These are phyloP conservation scores for Russula olivacea DNA, from an alignment of 768 basidiomycete species.

Conservation along the genomic window DNA sequence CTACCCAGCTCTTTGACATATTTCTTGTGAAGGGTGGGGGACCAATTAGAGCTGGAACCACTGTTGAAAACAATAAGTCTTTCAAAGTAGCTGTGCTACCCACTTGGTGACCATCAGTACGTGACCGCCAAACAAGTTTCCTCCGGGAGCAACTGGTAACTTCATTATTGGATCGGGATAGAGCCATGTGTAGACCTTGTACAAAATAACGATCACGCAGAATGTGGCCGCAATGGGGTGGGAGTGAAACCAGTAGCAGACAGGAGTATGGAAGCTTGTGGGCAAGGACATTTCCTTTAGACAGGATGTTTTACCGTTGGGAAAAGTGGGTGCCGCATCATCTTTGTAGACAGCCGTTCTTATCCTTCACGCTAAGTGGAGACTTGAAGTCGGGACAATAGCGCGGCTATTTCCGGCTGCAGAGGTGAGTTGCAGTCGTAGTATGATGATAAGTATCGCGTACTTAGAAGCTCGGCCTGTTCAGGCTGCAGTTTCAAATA, in stretches of 20 bases:
- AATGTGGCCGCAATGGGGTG: slow-evolving; percentile 5
- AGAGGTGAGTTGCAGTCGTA: too few species aligned
- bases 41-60: slow-evolving; percentile 7
- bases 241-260: slow-evolving; percentile 8
- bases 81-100: not conserved
- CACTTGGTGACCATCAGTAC: slow-evolving; percentile 2
- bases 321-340: not conserved
- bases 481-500: too few species aligned
- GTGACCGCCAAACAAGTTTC: slow-evolving; percentile 13
- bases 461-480: too few species aligned
- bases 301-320: not conserved
- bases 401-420: too few species aligned
- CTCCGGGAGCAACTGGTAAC: slow-evolving; percentile 16
- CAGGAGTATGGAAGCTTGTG: not conserved
- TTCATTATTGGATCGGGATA: slow-evolving; percentile 22
- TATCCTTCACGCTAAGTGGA: too few species aligned
- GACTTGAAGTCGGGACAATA: too few species aligned
- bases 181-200: slow-evolving; percentile 11
- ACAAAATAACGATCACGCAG: not conserved
- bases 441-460: too few species aligned
- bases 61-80: not conserved
- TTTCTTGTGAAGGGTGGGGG: slow-evolving; percentile 28
- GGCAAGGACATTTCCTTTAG: not conserved
- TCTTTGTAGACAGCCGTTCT: not conserved
- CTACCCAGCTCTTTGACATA: slow-evolving; percentile 59